Evolutionary conservation across 805 yeast species (phyloP).

Genomic region (Candida succiphila): DNA sequence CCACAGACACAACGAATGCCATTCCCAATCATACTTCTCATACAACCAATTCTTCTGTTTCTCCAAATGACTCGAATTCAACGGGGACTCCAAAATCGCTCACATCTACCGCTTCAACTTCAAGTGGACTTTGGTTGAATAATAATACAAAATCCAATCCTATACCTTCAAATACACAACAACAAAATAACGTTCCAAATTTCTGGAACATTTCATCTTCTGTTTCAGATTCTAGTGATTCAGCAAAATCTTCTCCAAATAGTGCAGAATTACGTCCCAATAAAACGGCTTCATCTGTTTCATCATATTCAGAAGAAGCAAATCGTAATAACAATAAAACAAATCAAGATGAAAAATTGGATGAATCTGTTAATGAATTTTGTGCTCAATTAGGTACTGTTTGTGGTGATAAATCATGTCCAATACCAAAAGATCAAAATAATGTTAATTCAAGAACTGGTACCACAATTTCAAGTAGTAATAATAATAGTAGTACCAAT

Average conservation of each 20-base stretch:
- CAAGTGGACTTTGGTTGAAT: background rate
- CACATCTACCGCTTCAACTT: background rate
- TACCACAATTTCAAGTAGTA: background rate
- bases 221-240: background rate
- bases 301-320: background rate
- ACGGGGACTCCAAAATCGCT: background rate
- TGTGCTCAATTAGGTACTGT: conserved; percentile 71
- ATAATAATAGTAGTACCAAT: background rate
- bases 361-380: conserved; percentile 65
- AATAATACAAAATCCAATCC: background rate
- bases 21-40: conserved; percentile 1
- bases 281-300: background rate
- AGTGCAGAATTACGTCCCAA: background rate
- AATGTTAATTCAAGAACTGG: background rate
- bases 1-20: background rate
- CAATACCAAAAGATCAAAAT: conserved; percentile 39
- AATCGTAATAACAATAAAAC: background rate
- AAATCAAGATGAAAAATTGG: conserved; percentile 31
- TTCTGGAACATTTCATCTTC: conserved; percentile 1
- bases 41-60: background rate
- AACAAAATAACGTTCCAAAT: conserved; percentile 1
- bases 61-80: background rate
- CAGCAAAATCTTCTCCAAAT: background rate
- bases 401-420: conserved; percentile 69
- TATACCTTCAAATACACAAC: background rate